Percentiles rank a stretch among this genome's conserved stretches.
These are phyloP conservation scores for Cladosporium colombiae DNA, from an alignment of 2,329 filamentous ascomycete genomes.

Conservation along the genomic window DNA sequence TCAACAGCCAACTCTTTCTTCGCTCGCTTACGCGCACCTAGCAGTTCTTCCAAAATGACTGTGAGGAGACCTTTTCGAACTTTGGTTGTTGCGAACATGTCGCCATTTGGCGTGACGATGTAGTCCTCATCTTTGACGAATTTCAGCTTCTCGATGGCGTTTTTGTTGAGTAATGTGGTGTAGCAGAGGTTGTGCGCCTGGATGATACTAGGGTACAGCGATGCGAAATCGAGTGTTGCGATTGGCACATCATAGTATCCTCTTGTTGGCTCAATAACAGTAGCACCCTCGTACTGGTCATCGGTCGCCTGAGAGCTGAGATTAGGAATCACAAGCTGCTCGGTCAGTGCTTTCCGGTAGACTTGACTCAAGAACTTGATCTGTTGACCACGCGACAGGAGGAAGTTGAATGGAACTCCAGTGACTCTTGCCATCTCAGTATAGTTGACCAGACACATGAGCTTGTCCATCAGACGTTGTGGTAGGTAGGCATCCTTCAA, in stretches of 20 bases:
- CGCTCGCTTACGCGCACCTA: constrained; percentile 89
- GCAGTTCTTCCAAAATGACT: constrained; percentile 91
- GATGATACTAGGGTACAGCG: constrained; percentile 97
- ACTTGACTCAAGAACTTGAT: constrained; percentile 97
- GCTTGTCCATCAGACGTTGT: constrained; percentile 91
- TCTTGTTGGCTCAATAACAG: constrained; percentile 91
- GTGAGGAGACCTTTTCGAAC: constrained; percentile 88
- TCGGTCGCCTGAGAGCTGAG: constrained; percentile 67
- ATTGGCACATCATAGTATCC: constrained; percentile 95
- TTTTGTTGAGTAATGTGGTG: constrained; percentile 84
- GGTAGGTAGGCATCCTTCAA: constrained; percentile 96
- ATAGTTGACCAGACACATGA: constrained; percentile 98
- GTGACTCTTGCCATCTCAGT: constrained; percentile 99
- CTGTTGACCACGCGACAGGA: constrained; percentile 90
- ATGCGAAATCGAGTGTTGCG: constrained; percentile 97
- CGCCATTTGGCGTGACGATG: constrained; percentile 91
- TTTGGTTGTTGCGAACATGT: constrained; percentile 86
- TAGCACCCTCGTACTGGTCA: constrained; percentile 96
- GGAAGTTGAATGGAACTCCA: constrained; percentile 93
- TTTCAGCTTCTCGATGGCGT: constrained; percentile 70
- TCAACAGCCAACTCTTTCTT: constrained; percentile 87
- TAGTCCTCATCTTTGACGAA: constrained; percentile 91
- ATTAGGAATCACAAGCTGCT: constrained; percentile 93
- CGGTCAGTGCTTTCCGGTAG: constrained; percentile 90
- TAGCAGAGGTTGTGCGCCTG: constrained; percentile 98